A percentile compares a stretch with the other conserved stretches of the same genome.
Conservation (phyloP, 257 asterid genomes). For the Solanum ahanhuiri region DNA sequence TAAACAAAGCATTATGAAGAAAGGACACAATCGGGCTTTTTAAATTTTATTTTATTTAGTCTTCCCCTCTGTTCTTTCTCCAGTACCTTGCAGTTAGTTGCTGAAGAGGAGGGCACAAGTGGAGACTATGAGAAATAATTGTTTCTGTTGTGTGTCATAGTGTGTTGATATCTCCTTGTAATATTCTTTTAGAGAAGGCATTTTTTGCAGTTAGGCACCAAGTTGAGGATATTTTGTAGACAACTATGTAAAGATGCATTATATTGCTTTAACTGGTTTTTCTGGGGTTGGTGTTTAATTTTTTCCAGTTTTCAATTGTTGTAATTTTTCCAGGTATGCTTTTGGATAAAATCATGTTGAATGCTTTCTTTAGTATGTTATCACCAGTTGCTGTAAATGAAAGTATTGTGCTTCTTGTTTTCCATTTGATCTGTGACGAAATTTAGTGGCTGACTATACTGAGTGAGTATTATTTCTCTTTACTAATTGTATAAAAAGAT, state of each 20-base stretch:
- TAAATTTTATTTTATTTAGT: neutral
- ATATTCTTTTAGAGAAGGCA: slow-evolving; percentile 63
- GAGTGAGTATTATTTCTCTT: neutral
- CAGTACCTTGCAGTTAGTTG: neutral
- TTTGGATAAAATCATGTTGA: neutral
- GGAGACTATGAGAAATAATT: slow-evolving; percentile 17
- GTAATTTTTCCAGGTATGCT: neutral
- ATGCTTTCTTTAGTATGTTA: neutral
- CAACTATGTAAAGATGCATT: neutral
- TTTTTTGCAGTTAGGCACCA: slow-evolving; percentile 66
- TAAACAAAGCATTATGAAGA: neutral
- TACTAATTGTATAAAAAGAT: neutral
- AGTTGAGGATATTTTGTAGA: slow-evolving; percentile 28
- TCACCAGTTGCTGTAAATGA: neutral
- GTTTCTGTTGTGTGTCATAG: slow-evolving; percentile 26
- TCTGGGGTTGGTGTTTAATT: neutral
- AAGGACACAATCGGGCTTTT: neutral
- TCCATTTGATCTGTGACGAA: neutral
- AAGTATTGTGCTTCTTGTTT: neutral
- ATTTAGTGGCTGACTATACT: neutral
- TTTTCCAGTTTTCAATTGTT: neutral
- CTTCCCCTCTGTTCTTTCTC: neutral
- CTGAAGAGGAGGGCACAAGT: slow-evolving; percentile 9
- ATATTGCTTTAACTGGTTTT: neutral
- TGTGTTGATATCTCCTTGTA: slow-evolving; percentile 69